phyloP scores from a whole-genome alignment of 2,329 filamentous ascomycete genomes.

The Seiridium cupressi region DNA sequence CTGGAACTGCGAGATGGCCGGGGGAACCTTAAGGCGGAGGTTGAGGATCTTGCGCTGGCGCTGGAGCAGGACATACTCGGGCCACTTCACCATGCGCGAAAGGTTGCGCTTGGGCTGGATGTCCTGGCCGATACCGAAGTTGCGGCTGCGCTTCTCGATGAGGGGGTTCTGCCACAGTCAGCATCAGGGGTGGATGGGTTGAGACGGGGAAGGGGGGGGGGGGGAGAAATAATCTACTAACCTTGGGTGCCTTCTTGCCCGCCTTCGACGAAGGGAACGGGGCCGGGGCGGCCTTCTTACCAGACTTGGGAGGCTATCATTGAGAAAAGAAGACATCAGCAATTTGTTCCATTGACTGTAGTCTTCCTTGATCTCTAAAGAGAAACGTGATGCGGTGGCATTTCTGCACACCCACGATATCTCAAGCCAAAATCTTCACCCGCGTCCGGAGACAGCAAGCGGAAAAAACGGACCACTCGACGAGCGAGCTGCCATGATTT shows the following conservation, averaged over 20 bases:
- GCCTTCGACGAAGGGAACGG: slow-evolving; percentile 96
- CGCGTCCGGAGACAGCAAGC: slow-evolving; percentile 39
- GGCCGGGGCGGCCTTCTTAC: slow-evolving; percentile 97
- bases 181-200: slow-evolving; percentile 10
- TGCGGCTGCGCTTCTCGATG: slow-evolving; percentile 95
- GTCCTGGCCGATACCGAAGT: slow-evolving; percentile 99
- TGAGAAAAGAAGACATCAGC: slow-evolving; percentile 99
- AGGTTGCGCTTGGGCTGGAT: slow-evolving; percentile 96
- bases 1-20: slow-evolving; percentile 96
- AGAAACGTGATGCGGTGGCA: slow-evolving; percentile 54
- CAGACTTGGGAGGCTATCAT: slow-evolving; percentile 99
- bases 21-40: slow-evolving; percentile 97
- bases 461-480: slow-evolving; percentile 35
- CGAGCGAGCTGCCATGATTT: slow-evolving; percentile 27
- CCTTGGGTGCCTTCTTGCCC: slow-evolving; percentile 95
- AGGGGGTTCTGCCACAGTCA: slow-evolving; percentile 79
- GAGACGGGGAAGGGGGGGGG: background rate
- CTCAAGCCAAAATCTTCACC: slow-evolving; percentile 69
- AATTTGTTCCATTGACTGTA: slow-evolving; percentile 71
- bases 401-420: slow-evolving; percentile 45
- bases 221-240: slow-evolving; percentile 46
- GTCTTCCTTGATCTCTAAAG: slow-evolving; percentile 94
- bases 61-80: slow-evolving; percentile 98
- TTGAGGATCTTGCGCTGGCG: slow-evolving; percentile 93
- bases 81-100: slow-evolving; percentile 98